A percentile compares a stretch with the other conserved stretches of the same genome.
These are phyloP conservation scores for Alternaria gaisen DNA, from an alignment of 2,329 filamentous ascomycete species.

Conservation along the genomic window DNA sequence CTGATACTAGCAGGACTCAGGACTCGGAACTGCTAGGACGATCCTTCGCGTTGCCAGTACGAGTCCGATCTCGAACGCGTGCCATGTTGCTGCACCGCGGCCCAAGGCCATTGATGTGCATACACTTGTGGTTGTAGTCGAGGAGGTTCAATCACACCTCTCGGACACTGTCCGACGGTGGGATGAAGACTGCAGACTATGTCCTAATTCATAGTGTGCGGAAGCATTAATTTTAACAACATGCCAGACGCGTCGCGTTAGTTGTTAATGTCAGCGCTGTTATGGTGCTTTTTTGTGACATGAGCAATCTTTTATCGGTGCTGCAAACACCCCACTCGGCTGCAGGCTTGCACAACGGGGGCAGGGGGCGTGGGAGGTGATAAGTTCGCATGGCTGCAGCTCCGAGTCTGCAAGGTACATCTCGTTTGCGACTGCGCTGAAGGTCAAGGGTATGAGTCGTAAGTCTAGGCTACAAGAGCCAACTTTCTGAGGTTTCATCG, in stretches of 20 bases:
- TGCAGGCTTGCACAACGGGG: constrained; percentile 11
- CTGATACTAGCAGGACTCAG: constrained; percentile 2
- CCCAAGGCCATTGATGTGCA: constrained; percentile 2
- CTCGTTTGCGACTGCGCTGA: constrained; percentile 17
- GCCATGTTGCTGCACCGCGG: constrained; percentile 1
- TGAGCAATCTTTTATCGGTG: constrained; percentile 14
- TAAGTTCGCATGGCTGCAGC: constrained; percentile 19
- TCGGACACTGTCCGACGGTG: constrained; percentile 16
- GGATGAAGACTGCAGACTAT: background rate
- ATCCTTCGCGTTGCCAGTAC: constrained; percentile 10
- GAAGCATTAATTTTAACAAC: background rate
- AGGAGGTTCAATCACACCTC: background rate
- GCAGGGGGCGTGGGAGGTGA: constrained; percentile 16
- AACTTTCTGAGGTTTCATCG: constrained; percentile 19
- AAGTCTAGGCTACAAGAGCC: constrained; percentile 18
- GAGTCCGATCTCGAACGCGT: constrained; percentile 2
- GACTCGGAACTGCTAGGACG: constrained; percentile 1
- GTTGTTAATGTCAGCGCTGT: constrained; percentile 2
- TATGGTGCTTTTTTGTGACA: constrained; percentile 20
- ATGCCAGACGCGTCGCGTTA: constrained; percentile 6
- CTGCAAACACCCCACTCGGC: constrained; percentile 8
- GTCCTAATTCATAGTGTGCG: background rate
- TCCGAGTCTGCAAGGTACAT: constrained; percentile 24
- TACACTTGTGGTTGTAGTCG: background rate
- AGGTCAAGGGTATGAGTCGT: constrained; percentile 22